Conservation (phyloP, 2,329 filamentous ascomycete species). For the Exophiala xenobiotica region DNA sequence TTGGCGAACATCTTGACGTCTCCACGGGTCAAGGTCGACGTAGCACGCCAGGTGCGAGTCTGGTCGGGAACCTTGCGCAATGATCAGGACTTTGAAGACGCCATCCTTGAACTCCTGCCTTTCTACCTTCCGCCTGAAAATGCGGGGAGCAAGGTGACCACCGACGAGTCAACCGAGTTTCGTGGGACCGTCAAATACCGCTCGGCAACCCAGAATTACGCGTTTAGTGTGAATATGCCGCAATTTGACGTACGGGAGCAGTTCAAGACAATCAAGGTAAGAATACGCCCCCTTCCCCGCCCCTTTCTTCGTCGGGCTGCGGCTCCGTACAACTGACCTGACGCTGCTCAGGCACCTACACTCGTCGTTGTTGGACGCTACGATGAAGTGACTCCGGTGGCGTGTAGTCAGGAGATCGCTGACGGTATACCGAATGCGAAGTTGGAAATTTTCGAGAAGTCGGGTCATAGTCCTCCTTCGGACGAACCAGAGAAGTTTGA, state of each 20-base stretch:
- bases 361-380: constrained; percentile 16
- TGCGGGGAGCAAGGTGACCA: neutral
- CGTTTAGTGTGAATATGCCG: constrained; percentile 14
- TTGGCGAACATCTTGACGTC: constrained; percentile 16
- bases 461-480: constrained; percentile 13
- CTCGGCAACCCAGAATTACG: constrained; percentile 15
- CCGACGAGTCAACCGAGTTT: constrained; percentile 4
- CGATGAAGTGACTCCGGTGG: constrained; percentile 15
- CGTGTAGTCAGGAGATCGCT: constrained; percentile 6
- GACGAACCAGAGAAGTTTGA: constrained; percentile 19
- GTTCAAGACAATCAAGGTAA: constrained; percentile 11
- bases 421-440: constrained; percentile 2
- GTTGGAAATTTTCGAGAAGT: constrained; percentile 18
- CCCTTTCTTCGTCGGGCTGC: too few species aligned
- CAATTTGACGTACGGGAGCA: constrained; percentile 15
- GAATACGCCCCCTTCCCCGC: neutral
- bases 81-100: constrained; percentile 10
- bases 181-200: neutral
- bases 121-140: constrained; percentile 11
- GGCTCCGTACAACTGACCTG: too few species aligned
- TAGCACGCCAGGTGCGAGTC: constrained; percentile 15
- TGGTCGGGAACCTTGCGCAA: constrained; percentile 15
- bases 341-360: constrained; percentile 7
- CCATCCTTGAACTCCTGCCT: constrained; percentile 8
- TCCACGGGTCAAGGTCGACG: constrained; percentile 7